These are phyloP conservation scores for Aspergillus novoparasiticus DNA, from an alignment of 2,329 filamentous ascomycete species.

Conservation along the genomic window DNA sequence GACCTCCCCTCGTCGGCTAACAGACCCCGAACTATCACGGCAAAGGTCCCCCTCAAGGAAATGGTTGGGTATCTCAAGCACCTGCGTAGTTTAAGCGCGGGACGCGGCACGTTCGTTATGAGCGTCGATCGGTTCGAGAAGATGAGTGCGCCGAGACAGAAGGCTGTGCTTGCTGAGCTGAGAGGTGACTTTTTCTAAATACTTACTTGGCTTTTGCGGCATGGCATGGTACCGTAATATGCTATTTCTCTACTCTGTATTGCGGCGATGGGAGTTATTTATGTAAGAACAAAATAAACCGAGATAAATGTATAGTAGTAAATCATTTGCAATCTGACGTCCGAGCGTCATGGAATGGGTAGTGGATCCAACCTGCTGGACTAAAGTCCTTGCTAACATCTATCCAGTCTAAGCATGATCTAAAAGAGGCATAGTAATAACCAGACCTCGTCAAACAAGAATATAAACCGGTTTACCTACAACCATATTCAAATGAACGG, in stretches of 20 bases:
- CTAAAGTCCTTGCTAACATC: neutral
- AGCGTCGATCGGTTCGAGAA: slow-evolving; percentile 70
- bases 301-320: neutral
- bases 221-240: neutral
- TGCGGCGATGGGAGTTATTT: neutral
- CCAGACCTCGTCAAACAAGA: neutral
- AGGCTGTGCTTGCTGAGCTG: slow-evolving; percentile 54
- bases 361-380: neutral
- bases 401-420: neutral
- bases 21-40: slow-evolving; percentile 69
- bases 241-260: neutral
- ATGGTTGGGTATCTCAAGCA: slow-evolving; percentile 95
- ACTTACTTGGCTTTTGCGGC: neutral
- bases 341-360: no score
- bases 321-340: neutral
- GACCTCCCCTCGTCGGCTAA: slow-evolving; percentile 35
- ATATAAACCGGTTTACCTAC: neutral
- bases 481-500: neutral
- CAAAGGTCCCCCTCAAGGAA: slow-evolving; percentile 88
- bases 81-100: slow-evolving; percentile 83
- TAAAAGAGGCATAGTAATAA: neutral
- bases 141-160: slow-evolving; percentile 64
- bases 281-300: neutral
- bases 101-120: slow-evolving; percentile 78
- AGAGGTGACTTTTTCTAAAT: slow-evolving; percentile 33